A percentile compares a stretch with the other conserved stretches of the same genome.
Conservation (phyloP, 1,284 basidiomycete species). For the Neonothopanus nambi region DNA sequence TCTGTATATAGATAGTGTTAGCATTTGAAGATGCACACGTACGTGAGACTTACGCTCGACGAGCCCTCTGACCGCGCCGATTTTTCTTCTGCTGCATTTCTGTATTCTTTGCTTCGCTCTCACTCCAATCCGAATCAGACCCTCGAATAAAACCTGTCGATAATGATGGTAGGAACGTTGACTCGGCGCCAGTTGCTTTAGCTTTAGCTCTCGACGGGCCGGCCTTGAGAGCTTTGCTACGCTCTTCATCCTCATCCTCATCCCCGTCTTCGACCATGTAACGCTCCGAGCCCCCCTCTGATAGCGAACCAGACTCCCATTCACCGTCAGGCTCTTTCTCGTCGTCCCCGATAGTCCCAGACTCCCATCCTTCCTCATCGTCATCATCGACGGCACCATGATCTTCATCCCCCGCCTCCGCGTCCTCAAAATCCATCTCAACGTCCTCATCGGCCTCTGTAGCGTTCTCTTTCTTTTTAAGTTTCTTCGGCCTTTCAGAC, state of each 20-base stretch:
- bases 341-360: conserved; percentile 43
- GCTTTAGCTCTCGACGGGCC: conserved; percentile 22
- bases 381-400: conserved; percentile 25
- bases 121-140: conserved; percentile 80
- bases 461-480: conserved; percentile 20
- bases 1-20: conserved; percentile 40
- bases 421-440: conserved; percentile 33
- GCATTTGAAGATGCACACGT: conserved; percentile 9
- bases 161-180: conserved; percentile 87
- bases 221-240: conserved; percentile 6
- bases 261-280: conserved; percentile 25
- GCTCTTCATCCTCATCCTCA: conserved; percentile 1
- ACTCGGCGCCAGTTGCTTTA: conserved; percentile 35
- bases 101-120: conserved; percentile 59
- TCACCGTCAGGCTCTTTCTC: conserved; percentile 33
- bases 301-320: conserved; percentile 44
- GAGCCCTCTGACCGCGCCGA: conserved; percentile 86
- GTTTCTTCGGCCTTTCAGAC: conserved; percentile 25
- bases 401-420: conserved; percentile 25
- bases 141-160: conserved; percentile 83
- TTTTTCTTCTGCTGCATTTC: conserved; percentile 76
- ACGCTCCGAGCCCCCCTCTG: conserved; percentile 26
- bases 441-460: conserved; percentile 28
- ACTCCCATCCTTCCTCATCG: conserved; percentile 63
- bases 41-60: conserved; percentile 75